Base-by-base conservation (phyloP, 2,329 filamentous ascomycete genomes). In the Parastagonospora avenae region DNA sequence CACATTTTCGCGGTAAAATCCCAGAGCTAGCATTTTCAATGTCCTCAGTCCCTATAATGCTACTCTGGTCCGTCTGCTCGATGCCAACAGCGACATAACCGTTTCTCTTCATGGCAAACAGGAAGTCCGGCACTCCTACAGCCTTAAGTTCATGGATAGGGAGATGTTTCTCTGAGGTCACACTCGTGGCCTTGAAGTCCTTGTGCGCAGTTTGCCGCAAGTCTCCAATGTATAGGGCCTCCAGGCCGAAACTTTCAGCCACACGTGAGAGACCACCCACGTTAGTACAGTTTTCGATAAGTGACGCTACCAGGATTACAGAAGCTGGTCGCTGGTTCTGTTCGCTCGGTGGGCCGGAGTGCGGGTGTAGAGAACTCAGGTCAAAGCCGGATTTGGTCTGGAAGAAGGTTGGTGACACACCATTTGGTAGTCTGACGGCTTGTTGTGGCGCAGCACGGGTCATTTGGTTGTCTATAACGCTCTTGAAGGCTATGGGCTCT, bases 341-440 rank as follows among this genome's bases (percentile, higher is more conserved):
- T 9, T 50, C 32, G 48, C 52, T 55, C 14, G 61, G 67, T 42
- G 57, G 60, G 35, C 50, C 59, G 8, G 38, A 30, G 14, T 51
- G 12, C 5, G 62, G 60, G 39, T 68, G 55, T 24, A 68, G 66
- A 16, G 56, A 73, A 49, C 52, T 68, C 44, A 62, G 62, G 52
- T 66, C 70, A 60, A 79, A 76, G 63, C 77, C 78, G n/a, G 74
- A 75, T 69, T 82, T 82, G 5, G 79, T 82, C 66, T 82, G 80
- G 29, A 81, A 74, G n/a, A 77, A 73, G 0, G 60, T 52, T 14
- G 63, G 48, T 10, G 51, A 48, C 8, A 42, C 15, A 4, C 8
- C 12, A 9, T 54, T 36, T 16, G 40, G 14, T 3, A 38, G n/a
- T 12, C 44, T 19, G 28, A 24, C 8, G 5, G 36, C 3, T 8